Conservation (phyloP, 2,329 filamentous ascomycete genomes). For the Diaporthe citri region DNA sequence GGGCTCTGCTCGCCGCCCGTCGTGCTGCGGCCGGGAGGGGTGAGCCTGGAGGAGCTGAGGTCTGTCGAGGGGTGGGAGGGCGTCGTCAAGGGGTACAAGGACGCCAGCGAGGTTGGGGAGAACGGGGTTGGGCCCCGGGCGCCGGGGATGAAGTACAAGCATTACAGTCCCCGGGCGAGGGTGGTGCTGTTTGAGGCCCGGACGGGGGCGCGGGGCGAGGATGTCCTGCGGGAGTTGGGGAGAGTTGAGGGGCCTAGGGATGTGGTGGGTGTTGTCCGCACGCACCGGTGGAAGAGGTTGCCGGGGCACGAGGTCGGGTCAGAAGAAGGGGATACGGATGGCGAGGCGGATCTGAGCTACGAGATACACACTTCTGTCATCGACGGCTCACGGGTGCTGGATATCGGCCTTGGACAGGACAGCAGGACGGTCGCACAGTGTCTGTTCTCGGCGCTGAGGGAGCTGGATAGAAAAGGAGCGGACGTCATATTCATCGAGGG, state of each 20-base stretch:
- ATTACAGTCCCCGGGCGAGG: slow-evolving; percentile 91
- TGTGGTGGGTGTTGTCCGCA: slow-evolving; percentile 67
- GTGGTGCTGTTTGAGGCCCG: slow-evolving; percentile 84
- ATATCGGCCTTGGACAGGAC: slow-evolving; percentile 79
- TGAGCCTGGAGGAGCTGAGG: slow-evolving; percentile 84
- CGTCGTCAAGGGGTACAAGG: slow-evolving; percentile 82
- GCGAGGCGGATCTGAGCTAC: slow-evolving; percentile 50
- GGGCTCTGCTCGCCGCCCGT: slow-evolving; percentile 83
- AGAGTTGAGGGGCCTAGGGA: slow-evolving; percentile 43
- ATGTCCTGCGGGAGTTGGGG: slow-evolving; percentile 52
- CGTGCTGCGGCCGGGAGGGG: slow-evolving; percentile 86
- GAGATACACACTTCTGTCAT: slow-evolving; percentile 52
- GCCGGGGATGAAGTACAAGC: slow-evolving; percentile 99
- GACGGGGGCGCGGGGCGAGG: slow-evolving; percentile 51
- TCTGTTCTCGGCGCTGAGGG: slow-evolving; percentile 87
- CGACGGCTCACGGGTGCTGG: slow-evolving; percentile 64
- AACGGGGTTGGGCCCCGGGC: slow-evolving; percentile 75
- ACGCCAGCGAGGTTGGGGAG: slow-evolving; percentile 73
- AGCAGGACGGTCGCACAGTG: slow-evolving; percentile 84
- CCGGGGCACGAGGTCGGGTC: slow-evolving; percentile 53
- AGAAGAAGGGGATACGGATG: slow-evolving; percentile 44
- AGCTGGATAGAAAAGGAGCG: slow-evolving; percentile 83
- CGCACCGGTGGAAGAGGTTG: slow-evolving; percentile 63
- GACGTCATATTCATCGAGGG: slow-evolving; percentile 93
- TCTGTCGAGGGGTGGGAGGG: slow-evolving; percentile 83